A percentile compares a stretch with the other conserved stretches of the same genome.
These are phyloP conservation scores for Vigna radiata DNA, from an alignment of 306 rosid species.

Conservation along the genomic window DNA sequence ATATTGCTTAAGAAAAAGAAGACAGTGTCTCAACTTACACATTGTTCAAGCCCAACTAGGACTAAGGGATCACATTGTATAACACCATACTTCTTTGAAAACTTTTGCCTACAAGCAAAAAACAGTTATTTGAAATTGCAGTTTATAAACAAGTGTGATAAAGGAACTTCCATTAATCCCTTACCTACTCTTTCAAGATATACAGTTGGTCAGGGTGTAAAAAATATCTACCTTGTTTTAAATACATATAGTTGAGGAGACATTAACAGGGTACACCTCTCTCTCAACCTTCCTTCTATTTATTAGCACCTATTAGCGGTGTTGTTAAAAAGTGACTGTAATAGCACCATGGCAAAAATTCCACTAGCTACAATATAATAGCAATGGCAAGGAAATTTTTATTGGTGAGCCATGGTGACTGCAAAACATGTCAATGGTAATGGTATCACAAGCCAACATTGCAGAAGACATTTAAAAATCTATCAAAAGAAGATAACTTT, in stretches of 20 bases:
- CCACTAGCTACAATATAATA: no score
- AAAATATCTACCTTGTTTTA: slow-evolving; percentile 6
- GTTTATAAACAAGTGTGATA: slow-evolving; percentile 14
- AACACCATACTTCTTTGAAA: slow-evolving; percentile 77
- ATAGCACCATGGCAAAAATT: no score
- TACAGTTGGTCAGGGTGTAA: background rate
- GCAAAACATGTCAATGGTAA: no score
- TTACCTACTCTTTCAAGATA: slow-evolving; percentile 28
- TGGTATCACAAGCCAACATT: no score
- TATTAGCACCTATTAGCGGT: no score
- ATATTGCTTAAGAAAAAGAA: slow-evolving; percentile 14
- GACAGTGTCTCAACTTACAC: slow-evolving; percentile 59
- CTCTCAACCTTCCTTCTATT: no score
- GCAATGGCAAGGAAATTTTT: no score
- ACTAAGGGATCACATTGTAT: slow-evolving; percentile 79
- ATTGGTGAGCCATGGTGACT: no score
- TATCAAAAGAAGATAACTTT: no score
- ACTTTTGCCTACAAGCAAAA: slow-evolving; percentile 65
- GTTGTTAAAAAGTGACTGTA: no score
- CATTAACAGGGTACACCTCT: no score
- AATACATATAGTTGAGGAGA: background rate
- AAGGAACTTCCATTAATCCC: slow-evolving; percentile 36
- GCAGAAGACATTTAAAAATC: no score
- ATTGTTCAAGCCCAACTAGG: slow-evolving; percentile 77
- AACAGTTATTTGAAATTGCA: slow-evolving; percentile 38